A percentile compares a stretch with the other conserved stretches of the same genome.
Conservation (phyloP, 202 grass and related monocot genomes). For the Alloteropsis angusta region DNA sequence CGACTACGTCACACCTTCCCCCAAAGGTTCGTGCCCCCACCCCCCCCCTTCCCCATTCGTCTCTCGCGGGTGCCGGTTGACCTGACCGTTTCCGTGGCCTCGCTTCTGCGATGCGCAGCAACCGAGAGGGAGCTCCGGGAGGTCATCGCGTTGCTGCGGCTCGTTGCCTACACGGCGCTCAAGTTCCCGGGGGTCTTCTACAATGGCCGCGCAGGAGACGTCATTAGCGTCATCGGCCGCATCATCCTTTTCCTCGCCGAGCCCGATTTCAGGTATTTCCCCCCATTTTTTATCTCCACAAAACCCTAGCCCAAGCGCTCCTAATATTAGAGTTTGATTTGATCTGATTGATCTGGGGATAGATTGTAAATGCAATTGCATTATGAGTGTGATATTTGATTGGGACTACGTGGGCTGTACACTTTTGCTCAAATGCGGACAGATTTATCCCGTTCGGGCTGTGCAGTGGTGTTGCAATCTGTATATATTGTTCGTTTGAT, state of each 20-base stretch:
- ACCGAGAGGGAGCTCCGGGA: conserved; percentile 67
- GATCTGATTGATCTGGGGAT: background rate
- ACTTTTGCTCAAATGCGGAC: background rate
- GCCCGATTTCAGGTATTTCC: conserved; percentile 49
- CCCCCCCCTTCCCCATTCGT: background rate
- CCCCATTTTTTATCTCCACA: background rate
- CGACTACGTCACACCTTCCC: conserved; percentile 56
- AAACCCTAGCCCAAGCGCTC: conserved; percentile 17
- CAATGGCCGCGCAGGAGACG: conserved; percentile 58
- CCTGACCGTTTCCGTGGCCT: background rate
- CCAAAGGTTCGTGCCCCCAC: conserved; percentile 21
- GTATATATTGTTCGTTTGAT: background rate
- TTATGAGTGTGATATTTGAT: background rate
- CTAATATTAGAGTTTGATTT: background rate
- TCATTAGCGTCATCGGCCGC: conserved; percentile 70
- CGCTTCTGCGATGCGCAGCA: conserved; percentile 26
- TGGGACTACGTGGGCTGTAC: background rate
- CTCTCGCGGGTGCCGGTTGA: background rate
- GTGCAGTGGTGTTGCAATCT: background rate
- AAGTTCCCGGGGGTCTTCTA: conserved; percentile 81
- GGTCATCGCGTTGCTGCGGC: conserved; percentile 59
- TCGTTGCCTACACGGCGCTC: conserved; percentile 59
- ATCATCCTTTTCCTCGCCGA: conserved; percentile 77
- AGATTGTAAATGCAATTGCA: background rate
- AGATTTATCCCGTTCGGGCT: background rate